Conservation (phyloP, 768 basidiomycete species). For the Paxillus rubicundulus region DNA sequence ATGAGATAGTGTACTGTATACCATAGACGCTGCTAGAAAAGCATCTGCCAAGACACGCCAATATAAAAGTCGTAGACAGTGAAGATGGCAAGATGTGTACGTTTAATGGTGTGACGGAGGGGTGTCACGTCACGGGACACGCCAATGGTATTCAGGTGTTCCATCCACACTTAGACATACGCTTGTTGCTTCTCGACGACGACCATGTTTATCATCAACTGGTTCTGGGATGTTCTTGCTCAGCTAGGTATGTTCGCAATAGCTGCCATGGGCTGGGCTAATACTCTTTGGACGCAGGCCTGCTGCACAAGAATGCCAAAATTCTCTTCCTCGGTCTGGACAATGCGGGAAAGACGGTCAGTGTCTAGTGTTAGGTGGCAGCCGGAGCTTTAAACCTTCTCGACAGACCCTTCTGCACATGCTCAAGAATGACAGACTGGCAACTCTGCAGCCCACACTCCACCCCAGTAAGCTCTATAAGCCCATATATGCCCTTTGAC, state of each 20-base stretch:
- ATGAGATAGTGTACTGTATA: too few relatives aligned
- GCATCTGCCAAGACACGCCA: neutral
- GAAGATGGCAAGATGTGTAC: too few relatives aligned
- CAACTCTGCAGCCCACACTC: constrained; percentile 95
- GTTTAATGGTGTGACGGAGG: constrained; percentile 3
- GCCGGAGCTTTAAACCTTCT: neutral
- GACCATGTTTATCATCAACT: constrained; percentile 83
- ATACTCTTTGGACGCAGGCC: constrained; percentile 46
- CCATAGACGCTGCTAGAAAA: neutral
- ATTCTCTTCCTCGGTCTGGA: constrained; percentile 98
- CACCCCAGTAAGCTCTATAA: constrained; percentile 79
- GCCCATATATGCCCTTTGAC: neutral
- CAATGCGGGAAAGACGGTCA: constrained; percentile 98
- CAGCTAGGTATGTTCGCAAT: constrained; percentile 69
- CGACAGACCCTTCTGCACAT: constrained; percentile 91
- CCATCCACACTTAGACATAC: constrained; percentile 15
- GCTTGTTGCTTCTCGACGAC: constrained; percentile 20
- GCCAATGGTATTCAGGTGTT: neutral
- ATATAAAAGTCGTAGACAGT: too few relatives aligned
- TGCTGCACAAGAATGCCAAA: constrained; percentile 98
- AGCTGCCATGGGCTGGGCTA: neutral
- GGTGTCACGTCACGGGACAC: constrained; percentile 21
- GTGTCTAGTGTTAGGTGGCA: constrained; percentile 21
- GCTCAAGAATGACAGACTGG: constrained; percentile 98
- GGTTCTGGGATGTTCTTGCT: constrained; percentile 96